Evolutionary conservation across 306 rosid genomes (phyloP).

Genomic region (Dryas drummondii): DNA sequence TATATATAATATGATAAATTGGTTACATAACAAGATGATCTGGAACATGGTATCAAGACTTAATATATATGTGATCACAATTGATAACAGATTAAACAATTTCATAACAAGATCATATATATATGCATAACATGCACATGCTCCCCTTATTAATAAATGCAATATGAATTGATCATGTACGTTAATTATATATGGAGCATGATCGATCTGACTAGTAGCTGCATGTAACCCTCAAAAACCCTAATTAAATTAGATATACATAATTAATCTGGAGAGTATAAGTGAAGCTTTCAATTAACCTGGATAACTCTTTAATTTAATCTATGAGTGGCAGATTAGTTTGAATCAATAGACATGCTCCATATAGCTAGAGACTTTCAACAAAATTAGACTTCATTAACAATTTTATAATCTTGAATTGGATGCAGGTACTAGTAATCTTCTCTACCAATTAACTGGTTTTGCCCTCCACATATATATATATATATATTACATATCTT

Average conservation of each 20-base stretch:
- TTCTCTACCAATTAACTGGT: conserved; percentile 9
- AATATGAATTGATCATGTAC: neutral
- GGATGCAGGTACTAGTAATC: conserved; percentile 11
- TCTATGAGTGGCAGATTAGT: conserved; percentile 2
- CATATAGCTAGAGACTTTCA: neutral
- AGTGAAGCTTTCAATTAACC: no score
- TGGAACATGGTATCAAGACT: neutral
- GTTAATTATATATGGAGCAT: neutral
- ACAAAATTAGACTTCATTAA: neutral
- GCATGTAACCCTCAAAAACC: no score
- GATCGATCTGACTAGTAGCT: no score
- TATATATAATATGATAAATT: conserved; percentile 5
- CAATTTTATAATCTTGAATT: conserved; percentile 19
- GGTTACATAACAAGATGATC: conserved; percentile 41
- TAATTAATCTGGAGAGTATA: no score
- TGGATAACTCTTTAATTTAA: neutral
- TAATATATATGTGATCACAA: neutral
- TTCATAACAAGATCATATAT: neutral
- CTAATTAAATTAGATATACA: no score
- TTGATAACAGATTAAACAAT: neutral
- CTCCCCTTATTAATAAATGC: neutral
- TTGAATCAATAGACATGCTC: neutral
- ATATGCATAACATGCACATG: neutral
- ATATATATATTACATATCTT: neutral
- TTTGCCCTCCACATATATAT: neutral